Percentiles rank a stretch among this genome's conserved stretches.
Conservation (phyloP, 2,329 filamentous ascomycete species). For the Claviceps sp. region DNA sequence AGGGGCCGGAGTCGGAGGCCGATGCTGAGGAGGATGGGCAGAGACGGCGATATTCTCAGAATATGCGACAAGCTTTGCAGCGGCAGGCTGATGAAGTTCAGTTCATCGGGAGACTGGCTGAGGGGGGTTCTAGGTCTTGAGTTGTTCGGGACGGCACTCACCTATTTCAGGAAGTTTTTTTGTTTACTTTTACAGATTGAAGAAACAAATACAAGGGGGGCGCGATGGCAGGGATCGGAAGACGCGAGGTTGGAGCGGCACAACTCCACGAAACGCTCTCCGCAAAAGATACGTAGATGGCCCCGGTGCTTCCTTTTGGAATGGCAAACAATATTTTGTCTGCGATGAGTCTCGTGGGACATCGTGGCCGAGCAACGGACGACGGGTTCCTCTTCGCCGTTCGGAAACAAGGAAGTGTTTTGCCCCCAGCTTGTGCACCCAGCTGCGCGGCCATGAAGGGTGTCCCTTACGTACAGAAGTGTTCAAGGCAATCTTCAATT, state of each 20-base stretch:
- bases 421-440: neutral
- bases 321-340: too few species aligned
- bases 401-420: neutral
- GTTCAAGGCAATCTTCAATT: too few species aligned
- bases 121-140: neutral
- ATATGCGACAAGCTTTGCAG: slow-evolving; percentile 63
- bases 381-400: neutral
- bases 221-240: neutral
- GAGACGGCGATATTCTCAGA: slow-evolving; percentile 49
- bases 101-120: slow-evolving; percentile 53
- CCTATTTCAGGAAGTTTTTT: neutral
- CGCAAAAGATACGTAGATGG: neutral
- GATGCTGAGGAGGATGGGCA: slow-evolving; percentile 32
- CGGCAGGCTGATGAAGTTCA: slow-evolving; percentile 66
- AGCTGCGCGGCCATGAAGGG: neutral
- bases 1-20: slow-evolving; percentile 31
- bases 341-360: neutral
- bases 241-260: neutral
- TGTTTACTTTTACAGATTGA: neutral
- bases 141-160: too few species aligned
- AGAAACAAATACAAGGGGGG: neutral
- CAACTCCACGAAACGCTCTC: neutral
- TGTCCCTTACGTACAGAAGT: neutral
- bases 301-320: neutral
- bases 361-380: neutral